A percentile compares a stretch with the other conserved stretches of the same genome.
Evolutionary conservation across 2,329 filamentous ascomycete species (phyloP).

Genomic region (Mycosphaerella arachidis): DNA sequence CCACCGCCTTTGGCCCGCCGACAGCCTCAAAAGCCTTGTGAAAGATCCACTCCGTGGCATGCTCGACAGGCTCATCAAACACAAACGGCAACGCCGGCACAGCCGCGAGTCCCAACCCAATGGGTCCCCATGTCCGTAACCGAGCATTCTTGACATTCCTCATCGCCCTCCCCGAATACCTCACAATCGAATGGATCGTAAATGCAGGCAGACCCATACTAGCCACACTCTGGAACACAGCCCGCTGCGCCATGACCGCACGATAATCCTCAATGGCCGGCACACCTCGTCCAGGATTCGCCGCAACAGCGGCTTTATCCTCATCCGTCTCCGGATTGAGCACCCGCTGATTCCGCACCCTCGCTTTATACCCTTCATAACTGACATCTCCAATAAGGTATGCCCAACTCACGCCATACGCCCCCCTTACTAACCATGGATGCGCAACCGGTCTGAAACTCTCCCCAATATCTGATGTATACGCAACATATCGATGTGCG

Average conservation of each 20-base stretch:
- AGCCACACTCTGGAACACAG: constrained; percentile 83
- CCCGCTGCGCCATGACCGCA: constrained; percentile 85
- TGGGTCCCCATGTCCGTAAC: constrained; percentile 81
- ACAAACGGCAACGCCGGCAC: constrained; percentile 80
- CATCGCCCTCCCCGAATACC: constrained; percentile 80
- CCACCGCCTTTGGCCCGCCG: constrained; percentile 60
- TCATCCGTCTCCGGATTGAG: constrained; percentile 59
- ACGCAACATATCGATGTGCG: constrained; percentile 93
- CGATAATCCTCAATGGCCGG: constrained; percentile 83
- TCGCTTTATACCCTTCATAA: constrained; percentile 93
- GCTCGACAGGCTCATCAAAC: constrained; percentile 90
- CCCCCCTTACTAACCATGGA: constrained; percentile 71
- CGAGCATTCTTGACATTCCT: constrained; percentile 73
- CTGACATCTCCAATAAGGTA: constrained; percentile 87
- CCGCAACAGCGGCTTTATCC: constrained; percentile 32
- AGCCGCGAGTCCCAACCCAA: constrained; percentile 63
- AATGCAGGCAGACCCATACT: constrained; percentile 93
- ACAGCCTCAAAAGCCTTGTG: constrained; percentile 72
- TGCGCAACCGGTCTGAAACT: constrained; percentile 92
- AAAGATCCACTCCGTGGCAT: constrained; percentile 85
- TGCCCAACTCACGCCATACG: constrained; percentile 88
- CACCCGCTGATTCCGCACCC: constrained; percentile 74
- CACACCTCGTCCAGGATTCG: constrained; percentile 35
- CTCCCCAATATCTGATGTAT: constrained; percentile 92
- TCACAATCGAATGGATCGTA: constrained; percentile 88